Percentiles rank a stretch among this genome's conserved stretches.
These are phyloP conservation scores for Fistulifera solaris DNA, from an alignment of 108 stramenopile genomes.

Conservation along the genomic window DNA sequence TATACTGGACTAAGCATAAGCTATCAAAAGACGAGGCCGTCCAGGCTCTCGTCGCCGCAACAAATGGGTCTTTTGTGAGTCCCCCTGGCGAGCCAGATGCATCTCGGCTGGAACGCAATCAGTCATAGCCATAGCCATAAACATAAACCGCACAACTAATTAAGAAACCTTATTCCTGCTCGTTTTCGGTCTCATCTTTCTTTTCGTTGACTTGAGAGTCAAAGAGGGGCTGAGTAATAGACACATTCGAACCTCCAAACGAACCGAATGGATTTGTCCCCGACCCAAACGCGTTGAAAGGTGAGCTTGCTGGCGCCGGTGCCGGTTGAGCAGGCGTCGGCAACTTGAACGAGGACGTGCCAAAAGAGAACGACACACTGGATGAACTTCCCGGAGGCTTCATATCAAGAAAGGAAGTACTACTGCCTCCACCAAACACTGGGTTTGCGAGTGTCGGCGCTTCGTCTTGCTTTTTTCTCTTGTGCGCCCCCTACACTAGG, in stretches of 20 bases:
- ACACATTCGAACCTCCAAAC: conserved; percentile 4
- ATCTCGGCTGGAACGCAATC: conserved; percentile 33
- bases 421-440: conserved; percentile 1
- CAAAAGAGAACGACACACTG: conserved; percentile 34
- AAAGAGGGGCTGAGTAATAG: conserved; percentile 6
- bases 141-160: not conserved
- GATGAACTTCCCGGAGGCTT: conserved; percentile 39
- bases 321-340: conserved; percentile 29
- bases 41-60: conserved; percentile 31
- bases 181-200: not conserved
- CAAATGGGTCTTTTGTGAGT: conserved; percentile 33
- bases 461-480: not conserved
- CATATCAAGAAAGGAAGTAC: conserved; percentile 33
- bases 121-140: conserved; percentile 4
- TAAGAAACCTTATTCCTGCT: not conserved
- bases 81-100: conserved; percentile 68
- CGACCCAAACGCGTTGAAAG: conserved; percentile 14
- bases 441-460: not conserved
- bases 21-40: conserved; percentile 44
- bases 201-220: not conserved
- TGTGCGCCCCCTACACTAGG: not conserved
- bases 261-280: not conserved
- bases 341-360: conserved; percentile 33
- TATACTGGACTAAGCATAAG: conserved; percentile 78
- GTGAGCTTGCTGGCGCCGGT: conserved; percentile 5